Conservation (phyloP, 2,329 filamentous ascomycete genomes). For the Phyllachora maydis region DNA sequence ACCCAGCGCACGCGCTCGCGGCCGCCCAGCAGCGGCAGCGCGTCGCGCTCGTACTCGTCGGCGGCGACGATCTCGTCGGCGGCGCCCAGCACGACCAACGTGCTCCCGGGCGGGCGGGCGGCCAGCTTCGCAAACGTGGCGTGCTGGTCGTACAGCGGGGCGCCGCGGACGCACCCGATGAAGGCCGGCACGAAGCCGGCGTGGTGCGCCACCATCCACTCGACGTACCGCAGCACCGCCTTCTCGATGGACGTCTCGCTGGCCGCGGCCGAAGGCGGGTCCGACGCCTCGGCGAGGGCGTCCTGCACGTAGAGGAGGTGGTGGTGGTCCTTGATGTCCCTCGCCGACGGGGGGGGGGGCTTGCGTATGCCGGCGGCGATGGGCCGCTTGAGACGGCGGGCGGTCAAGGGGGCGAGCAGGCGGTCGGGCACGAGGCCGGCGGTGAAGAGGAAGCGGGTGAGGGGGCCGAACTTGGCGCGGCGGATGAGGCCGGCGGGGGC, state of each 20-base stretch:
- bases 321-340: not conserved
- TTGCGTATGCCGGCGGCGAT: conserved; percentile 19
- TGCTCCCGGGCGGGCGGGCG: conserved; percentile 15
- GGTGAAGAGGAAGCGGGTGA: conserved; percentile 29
- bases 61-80: conserved; percentile 29
- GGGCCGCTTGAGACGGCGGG: conserved; percentile 24
- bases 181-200: conserved; percentile 37
- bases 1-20: conserved; percentile 23
- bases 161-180: conserved; percentile 32
- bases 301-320: conserved; percentile 1
- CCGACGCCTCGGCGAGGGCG: conserved; percentile 7
- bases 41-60: conserved; percentile 26
- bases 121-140: conserved; percentile 14
- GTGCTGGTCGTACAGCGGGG: conserved; percentile 30
- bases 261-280: conserved; percentile 3
- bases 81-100: conserved; percentile 28
- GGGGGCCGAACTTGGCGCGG: conserved; percentile 25
- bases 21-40: conserved; percentile 28
- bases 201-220: conserved; percentile 36
- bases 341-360: not conserved
- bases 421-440: conserved; percentile 30
- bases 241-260: conserved; percentile 16
- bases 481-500: conserved; percentile 60
- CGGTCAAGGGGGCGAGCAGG: conserved; percentile 25
- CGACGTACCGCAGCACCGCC: conserved; percentile 26